Evolutionary conservation across 495 filamentous ascomycete genomes (phyloP).

Genomic region (Xylona heveae): DNA sequence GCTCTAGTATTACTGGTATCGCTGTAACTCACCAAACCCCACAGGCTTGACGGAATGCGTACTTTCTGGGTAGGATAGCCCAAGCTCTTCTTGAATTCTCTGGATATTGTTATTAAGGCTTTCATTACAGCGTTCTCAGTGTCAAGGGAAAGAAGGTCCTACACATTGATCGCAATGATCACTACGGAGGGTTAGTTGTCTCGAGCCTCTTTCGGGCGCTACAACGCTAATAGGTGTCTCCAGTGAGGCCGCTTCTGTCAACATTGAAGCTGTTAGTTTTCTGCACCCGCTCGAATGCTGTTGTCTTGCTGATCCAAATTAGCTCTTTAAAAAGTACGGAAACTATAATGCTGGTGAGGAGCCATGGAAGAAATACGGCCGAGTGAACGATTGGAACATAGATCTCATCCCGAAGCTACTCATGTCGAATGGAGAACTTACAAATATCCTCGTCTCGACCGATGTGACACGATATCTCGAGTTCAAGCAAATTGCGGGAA

Average conservation of each 20-base stretch:
- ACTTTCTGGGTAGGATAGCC: constrained; percentile 73
- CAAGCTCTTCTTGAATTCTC: background rate
- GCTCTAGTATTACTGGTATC: constrained; percentile 9
- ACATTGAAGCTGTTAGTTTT: constrained; percentile 62
- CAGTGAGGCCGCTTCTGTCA: constrained; percentile 84
- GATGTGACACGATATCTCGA: constrained; percentile 95
- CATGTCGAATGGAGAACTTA: constrained; percentile 96
- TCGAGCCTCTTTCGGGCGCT: constrained; percentile 6
- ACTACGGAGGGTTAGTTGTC: constrained; percentile 79
- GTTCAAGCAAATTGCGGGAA: constrained; percentile 95
- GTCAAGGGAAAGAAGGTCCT: constrained; percentile 98
- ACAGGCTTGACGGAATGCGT: constrained; percentile 95
- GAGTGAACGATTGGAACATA: constrained; percentile 98
- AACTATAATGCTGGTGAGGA: constrained; percentile 63
- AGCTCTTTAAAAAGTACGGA: constrained; percentile 93
- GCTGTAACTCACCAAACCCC: constrained; percentile 17
- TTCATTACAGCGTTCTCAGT: constrained; percentile 54
- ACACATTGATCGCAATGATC: constrained; percentile 96
- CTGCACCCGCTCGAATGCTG: background rate
- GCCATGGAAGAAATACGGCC: constrained; percentile 93
- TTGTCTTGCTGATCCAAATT: constrained; percentile 5
- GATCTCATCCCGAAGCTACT: constrained; percentile 94
- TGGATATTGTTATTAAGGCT: constrained; percentile 3
- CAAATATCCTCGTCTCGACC: constrained; percentile 90
- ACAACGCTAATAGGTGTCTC: constrained; percentile 7